A percentile compares a stretch with the other conserved stretches of the same genome.
phyloP scores from a whole-genome alignment of 2,329 filamentous ascomycete genomes.

The Claviceps sp. region DNA sequence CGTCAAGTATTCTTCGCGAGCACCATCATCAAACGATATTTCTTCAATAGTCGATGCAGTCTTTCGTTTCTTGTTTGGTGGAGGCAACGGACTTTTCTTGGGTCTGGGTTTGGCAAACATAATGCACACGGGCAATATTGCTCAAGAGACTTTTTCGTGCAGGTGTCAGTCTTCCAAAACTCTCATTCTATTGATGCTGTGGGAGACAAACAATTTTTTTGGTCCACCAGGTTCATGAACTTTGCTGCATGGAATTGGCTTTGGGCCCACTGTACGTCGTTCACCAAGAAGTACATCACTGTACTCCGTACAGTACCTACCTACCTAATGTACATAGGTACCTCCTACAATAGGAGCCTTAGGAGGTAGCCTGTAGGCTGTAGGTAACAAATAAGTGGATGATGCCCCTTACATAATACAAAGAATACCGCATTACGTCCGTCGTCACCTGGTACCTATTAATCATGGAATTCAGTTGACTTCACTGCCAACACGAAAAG shows the following conservation, averaged over 20 bases:
- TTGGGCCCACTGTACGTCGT: background rate
- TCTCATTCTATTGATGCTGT: background rate
- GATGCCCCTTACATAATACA: background rate
- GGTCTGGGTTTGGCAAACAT: conserved; percentile 45
- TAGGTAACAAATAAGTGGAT: too few species aligned
- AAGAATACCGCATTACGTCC: background rate
- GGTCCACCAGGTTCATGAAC: background rate
- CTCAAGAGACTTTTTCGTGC: background rate
- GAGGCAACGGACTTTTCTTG: conserved; percentile 43
- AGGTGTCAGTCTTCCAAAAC: background rate
- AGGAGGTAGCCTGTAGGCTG: too few species aligned
- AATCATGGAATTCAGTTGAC: conserved; percentile 11
- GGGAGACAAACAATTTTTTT: background rate
- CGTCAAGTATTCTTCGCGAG: conserved; percentile 76
- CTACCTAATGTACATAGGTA: background rate
- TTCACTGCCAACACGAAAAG: conserved; percentile 12
- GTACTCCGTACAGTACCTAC: too few species aligned
- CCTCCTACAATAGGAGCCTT: too few species aligned
- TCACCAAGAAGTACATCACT: background rate
- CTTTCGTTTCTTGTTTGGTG: conserved; percentile 55
- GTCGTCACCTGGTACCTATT: background rate
- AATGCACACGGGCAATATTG: background rate
- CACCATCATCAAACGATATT: conserved; percentile 69
- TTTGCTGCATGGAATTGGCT: background rate
- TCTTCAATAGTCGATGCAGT: conserved; percentile 51